Base-by-base conservation (phyloP, 352 stramenopile genomes). In the Elongisporangium undulatum region DNA sequence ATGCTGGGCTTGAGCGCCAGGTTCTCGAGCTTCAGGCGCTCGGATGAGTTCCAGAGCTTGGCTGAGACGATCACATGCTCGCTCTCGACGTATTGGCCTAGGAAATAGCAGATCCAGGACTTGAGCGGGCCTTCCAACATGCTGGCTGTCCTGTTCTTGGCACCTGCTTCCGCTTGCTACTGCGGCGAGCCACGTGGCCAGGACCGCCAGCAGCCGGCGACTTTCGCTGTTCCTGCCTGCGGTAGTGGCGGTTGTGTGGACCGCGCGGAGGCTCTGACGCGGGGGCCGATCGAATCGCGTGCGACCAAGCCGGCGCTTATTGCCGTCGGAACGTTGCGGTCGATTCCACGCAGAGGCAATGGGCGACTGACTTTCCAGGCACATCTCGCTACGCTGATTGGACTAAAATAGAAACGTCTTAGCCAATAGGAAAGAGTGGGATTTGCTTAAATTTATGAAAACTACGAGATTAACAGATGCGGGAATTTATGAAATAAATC, bases 101-200 rank as follows among this genome's bases (percentile, higher is more conserved):
- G 67, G 60, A 96, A 94, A 58, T 92, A 79, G 56, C 72, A 66
- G 56, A 94, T 89, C 79, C 86, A 94, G 53, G 85, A 92, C 83
- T 94, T 94, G 70, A 96, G 79, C 59, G 85, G 77, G 48, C 85
- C 85, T 63, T 95, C 87, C 51, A 96, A 72, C 87, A 96, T 96
- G 19, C 23, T 64, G 54, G 45, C 39, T 61, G 55, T 23, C 55
- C 53, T 61, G 19, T 39, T 59, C 34, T 59, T 20, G 22, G 10
- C 20, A 51, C n/a, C 48, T 24, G n/a, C 41, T 23, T 51, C 15
- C 49, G 19, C 49, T 3, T 22, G 49, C 49, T 53, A 41, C 5
- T 41, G 29, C 29, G 29, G 29, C 29, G 29, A 41, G 29, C 13
- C 29, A 13, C 29, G 29, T 15, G 29, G 13, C 29, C 29, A 41